A percentile compares a stretch with the other conserved stretches of the same genome.
Evolutionary conservation across 2,329 filamentous ascomycete genomes (phyloP).

Genomic region (Alternaria metachromatica): DNA sequence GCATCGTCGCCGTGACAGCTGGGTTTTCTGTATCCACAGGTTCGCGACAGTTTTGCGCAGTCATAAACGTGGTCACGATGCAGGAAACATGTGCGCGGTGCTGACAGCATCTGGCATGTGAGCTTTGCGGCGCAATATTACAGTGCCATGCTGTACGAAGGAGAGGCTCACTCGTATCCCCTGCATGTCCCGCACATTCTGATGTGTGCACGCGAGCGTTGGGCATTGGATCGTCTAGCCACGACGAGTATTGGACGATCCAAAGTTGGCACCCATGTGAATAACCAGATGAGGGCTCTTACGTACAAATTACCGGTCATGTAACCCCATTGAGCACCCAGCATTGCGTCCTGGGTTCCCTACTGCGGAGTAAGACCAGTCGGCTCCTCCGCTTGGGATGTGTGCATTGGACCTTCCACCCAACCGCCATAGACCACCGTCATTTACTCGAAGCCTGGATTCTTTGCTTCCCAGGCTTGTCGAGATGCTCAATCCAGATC

Average conservation of each 20-base stretch:
- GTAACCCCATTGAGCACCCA: background rate
- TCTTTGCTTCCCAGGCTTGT: background rate
- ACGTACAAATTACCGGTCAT: background rate
- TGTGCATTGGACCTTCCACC: background rate
- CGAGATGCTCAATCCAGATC: background rate
- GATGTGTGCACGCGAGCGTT: background rate
- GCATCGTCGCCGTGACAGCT: background rate
- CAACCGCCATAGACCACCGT: background rate
- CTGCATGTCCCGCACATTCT: background rate
- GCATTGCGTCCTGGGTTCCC: background rate
- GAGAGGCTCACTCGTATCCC: background rate
- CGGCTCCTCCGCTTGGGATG: background rate
- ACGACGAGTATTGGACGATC: background rate
- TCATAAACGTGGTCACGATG: background rate
- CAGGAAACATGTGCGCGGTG: background rate
- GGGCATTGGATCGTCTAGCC: background rate
- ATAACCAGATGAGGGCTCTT: background rate
- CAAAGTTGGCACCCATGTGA: background rate
- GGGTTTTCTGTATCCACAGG: background rate
- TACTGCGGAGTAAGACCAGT: background rate
- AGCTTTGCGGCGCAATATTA: background rate
- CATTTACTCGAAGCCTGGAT: background rate
- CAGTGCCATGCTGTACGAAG: background rate
- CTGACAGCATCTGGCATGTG: background rate
- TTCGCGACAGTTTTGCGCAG: background rate